Conservation (phyloP, 164 flowering plant genomes). For the Akebia trifoliata region DNA sequence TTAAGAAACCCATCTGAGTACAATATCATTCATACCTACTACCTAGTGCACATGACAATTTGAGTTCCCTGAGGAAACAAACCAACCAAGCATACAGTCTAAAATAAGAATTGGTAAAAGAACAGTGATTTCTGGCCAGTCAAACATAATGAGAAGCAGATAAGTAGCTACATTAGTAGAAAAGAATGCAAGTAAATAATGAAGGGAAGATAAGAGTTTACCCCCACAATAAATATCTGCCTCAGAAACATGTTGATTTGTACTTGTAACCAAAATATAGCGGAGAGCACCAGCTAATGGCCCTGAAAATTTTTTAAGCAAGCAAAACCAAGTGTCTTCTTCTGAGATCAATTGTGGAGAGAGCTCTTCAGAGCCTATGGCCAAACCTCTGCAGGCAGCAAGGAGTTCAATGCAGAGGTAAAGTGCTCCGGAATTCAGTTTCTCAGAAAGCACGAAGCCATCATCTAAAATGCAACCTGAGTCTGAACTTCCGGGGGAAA, state of each 20-base stretch:
- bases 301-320: conserved; percentile 40
- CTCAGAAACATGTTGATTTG: conserved; percentile 24
- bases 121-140: neutral
- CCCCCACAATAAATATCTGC: conserved; percentile 45
- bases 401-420: conserved; percentile 72
- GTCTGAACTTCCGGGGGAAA: conserved; percentile 21
- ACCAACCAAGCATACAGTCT: neutral
- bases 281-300: conserved; percentile 36
- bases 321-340: conserved; percentile 36
- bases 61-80: neutral
- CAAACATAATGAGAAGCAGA: neutral
- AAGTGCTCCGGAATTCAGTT: conserved; percentile 51
- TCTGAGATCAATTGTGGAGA: conserved; percentile 15
- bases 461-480: conserved; percentile 13
- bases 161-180: neutral
- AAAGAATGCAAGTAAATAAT: neutral
- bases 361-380: conserved; percentile 21
- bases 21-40: too few relatives aligned
- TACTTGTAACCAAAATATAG: conserved; percentile 27
- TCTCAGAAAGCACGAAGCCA: conserved; percentile 5
- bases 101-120: neutral
- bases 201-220: conserved; percentile 17
- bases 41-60: too few relatives aligned
- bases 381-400: conserved; percentile 56
- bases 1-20: too few relatives aligned